These are phyloP conservation scores for Mortierella antarctica DNA, from an alignment of 192 early-diverging fungal genomes.

Conservation along the genomic window DNA sequence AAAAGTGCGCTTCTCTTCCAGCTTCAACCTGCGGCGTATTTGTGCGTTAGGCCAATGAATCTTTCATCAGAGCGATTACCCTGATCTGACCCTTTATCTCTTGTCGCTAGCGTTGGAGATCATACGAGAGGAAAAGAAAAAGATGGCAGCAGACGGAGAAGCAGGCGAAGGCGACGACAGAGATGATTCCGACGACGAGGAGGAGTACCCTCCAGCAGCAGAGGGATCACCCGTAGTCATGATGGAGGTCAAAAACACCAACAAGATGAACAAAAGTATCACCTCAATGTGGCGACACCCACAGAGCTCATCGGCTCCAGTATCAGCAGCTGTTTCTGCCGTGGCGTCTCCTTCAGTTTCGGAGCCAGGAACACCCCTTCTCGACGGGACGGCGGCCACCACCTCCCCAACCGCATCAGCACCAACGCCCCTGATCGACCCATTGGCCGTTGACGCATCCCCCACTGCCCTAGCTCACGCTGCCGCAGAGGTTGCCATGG, in stretches of 20 bases:
- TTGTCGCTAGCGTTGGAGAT: constrained; percentile 36
- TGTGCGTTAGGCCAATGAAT: no score
- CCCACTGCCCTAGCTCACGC: constrained; percentile 35
- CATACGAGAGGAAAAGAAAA: constrained; percentile 34
- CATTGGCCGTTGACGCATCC: constrained; percentile 45
- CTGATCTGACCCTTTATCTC: background rate
- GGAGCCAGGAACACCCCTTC: constrained; percentile 32
- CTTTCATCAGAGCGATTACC: no score
- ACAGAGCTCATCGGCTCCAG: constrained; percentile 7
- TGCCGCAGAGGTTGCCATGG: constrained; percentile 30
- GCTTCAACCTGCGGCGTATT: no score
- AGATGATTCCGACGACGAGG: constrained; percentile 49
- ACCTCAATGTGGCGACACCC: constrained; percentile 63
- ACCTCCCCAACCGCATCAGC: background rate
- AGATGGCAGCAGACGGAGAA: constrained; percentile 16
- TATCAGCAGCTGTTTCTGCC: constrained; percentile 23
- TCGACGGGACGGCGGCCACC: constrained; percentile 29
- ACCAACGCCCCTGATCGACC: constrained; percentile 11
- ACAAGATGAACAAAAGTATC: constrained; percentile 70
- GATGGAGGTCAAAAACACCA: constrained; percentile 61
- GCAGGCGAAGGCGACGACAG: constrained; percentile 4
- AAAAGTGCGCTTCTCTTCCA: no score
- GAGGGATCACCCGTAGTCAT: constrained; percentile 43
- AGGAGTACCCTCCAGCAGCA: constrained; percentile 32
- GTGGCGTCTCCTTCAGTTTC: constrained; percentile 39